These are phyloP conservation scores for Gastrolobium bilobum DNA, from an alignment of 306 rosid species.

Conservation along the genomic window DNA sequence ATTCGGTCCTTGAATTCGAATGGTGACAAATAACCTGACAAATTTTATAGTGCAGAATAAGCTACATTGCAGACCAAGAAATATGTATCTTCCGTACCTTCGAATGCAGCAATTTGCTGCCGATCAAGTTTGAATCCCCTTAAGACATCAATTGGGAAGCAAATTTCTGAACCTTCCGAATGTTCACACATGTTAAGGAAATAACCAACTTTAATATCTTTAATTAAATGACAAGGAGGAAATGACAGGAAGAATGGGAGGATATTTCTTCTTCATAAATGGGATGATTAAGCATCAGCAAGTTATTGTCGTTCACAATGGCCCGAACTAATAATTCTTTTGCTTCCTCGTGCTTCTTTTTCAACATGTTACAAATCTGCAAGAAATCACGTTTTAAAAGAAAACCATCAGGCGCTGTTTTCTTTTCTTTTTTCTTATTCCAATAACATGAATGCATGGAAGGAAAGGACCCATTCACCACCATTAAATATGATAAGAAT, in stretches of 20 bases:
- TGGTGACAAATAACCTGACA: constrained; percentile 31
- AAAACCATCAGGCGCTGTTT: constrained; percentile 16
- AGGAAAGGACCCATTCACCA: constrained; percentile 14
- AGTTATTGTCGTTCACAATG: constrained; percentile 76
- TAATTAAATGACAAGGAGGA: constrained; percentile 8
- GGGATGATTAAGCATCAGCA: constrained; percentile 96
- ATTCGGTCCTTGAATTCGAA: constrained; percentile 43
- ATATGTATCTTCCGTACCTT: constrained; percentile 48
- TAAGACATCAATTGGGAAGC: constrained; percentile 67
- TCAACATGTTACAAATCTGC: constrained; percentile 91
- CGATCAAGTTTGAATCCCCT: constrained; percentile 63
- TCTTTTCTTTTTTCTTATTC: background rate
- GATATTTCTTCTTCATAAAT: constrained; percentile 86
- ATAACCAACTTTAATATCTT: constrained; percentile 23
- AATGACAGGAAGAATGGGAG: constrained; percentile 50
- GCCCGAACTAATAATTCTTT: constrained; percentile 81
- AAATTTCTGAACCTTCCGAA: constrained; percentile 77
- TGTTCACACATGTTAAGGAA: constrained; percentile 69
- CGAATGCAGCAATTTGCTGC: constrained; percentile 36
- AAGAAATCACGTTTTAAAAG: constrained; percentile 29
- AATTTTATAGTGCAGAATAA: constrained; percentile 34
- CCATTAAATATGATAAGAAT: constrained; percentile 4
- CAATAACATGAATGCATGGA: constrained; percentile 18
- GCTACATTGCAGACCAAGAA: constrained; percentile 13
- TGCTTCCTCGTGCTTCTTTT: constrained; percentile 89